These are phyloP conservation scores for Scortechinia acanthostroma DNA, from an alignment of 2,329 filamentous ascomycete genomes.

Conservation along the genomic window DNA sequence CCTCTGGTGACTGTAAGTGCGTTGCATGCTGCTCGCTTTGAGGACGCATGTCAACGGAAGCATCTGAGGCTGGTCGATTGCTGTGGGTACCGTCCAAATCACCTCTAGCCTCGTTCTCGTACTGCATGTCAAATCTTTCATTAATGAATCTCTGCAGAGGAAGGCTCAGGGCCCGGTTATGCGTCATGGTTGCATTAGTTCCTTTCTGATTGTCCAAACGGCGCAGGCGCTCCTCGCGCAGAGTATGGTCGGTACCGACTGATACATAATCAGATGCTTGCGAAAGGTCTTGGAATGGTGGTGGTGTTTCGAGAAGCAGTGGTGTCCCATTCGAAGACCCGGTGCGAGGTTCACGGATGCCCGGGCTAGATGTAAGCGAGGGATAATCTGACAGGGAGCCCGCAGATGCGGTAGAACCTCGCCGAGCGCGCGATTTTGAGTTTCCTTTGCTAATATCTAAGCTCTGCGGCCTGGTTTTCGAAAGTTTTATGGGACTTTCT, in stretches of 20 bases:
- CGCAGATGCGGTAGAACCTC: background rate
- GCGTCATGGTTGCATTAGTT: background rate
- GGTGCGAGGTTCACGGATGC: background rate
- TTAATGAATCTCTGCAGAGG: constrained; percentile 1
- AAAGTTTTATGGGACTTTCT: background rate
- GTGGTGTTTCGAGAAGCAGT: background rate
- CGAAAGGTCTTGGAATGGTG: background rate
- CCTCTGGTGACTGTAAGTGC: background rate
- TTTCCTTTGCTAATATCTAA: background rate
- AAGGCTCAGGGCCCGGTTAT: background rate
- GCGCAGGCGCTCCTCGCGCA: background rate
- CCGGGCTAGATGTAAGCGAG: background rate
- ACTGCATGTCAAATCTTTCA: background rate
- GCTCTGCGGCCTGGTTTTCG: background rate
- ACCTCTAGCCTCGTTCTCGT: background rate
- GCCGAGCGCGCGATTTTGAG: background rate
- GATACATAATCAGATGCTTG: background rate
- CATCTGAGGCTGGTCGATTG: background rate
- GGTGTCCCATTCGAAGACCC: background rate
- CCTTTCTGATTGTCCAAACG: background rate
- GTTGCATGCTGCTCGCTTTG: background rate
- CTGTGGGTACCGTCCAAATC: background rate
- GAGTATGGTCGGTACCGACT: background rate
- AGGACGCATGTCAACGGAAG: too few species aligned
- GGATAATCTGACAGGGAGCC: background rate